Conservation (phyloP, 305 asterid genomes). For the Vinca major region DNA sequence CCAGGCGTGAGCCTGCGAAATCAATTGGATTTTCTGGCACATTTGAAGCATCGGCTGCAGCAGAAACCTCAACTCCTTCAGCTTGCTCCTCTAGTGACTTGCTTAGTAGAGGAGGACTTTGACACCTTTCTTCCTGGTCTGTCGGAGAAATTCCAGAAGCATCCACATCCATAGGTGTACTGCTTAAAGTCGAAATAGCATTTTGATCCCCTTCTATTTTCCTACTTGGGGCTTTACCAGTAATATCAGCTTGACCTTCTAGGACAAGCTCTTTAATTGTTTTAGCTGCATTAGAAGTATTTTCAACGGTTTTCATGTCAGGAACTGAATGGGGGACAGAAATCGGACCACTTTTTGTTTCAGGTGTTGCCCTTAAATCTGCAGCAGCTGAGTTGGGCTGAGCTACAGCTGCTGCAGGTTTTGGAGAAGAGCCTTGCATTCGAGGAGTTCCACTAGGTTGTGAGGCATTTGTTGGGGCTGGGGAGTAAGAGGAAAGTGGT, state of each 20-base stretch:
- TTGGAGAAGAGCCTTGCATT: slow-evolving; percentile 26
- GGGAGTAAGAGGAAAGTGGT: slow-evolving; percentile 35
- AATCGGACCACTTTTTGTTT: slow-evolving; percentile 18
- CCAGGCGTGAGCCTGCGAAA: slow-evolving; percentile 20
- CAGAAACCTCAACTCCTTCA: slow-evolving; percentile 24
- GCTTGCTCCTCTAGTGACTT: slow-evolving; percentile 22
- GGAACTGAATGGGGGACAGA: slow-evolving; percentile 15
- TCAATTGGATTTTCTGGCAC: slow-evolving; percentile 17
- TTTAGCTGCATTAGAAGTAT: slow-evolving; percentile 22
- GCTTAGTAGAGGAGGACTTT: slow-evolving; percentile 21
- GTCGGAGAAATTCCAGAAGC: slow-evolving; percentile 20
- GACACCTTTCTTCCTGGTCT: slow-evolving; percentile 25
- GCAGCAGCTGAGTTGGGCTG: slow-evolving; percentile 23
- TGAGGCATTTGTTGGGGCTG: slow-evolving; percentile 34
- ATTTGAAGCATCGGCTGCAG: slow-evolving; percentile 7
- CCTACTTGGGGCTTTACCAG: slow-evolving; percentile 12
- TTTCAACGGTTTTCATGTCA: slow-evolving; percentile 20
- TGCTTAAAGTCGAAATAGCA: slow-evolving; percentile 10
- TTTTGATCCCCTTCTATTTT: slow-evolving; percentile 21
- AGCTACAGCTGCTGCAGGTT: slow-evolving; percentile 27
- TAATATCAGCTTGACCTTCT: slow-evolving; percentile 22
- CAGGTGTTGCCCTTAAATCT: slow-evolving; percentile 20
- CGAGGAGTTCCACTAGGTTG: slow-evolving; percentile 30
- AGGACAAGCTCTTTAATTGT: slow-evolving; percentile 21
- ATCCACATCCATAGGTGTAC: slow-evolving; percentile 13